Base-by-base conservation (phyloP, 768 basidiomycete genomes). In the Lanmaoa rubissima region DNA sequence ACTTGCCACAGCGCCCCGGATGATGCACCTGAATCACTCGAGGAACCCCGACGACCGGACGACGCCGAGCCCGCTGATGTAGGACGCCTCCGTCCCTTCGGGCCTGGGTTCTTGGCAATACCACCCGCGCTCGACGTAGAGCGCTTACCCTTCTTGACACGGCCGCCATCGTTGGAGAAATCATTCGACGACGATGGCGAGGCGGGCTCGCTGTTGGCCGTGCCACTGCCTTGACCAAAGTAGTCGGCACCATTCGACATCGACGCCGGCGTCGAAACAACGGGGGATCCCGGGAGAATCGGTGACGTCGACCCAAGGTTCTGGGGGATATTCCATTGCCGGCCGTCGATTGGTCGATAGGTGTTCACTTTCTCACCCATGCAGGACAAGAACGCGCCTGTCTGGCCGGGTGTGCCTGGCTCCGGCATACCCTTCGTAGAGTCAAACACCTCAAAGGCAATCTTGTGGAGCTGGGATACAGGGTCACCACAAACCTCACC, bases 351-450 rank as follows among this genome's bases (percentile, higher is more conserved):
- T 16, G 91, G 90, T 34, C 89, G 85, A 67, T 92, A 93, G 0
- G 92, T 92, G 68, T 93, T 94, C 53, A 95, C 92, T 70, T 93
- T 92, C 74, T 94, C 93, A 61, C 90, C 91, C 86, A 92, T 88
- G 75, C 93, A 94, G 10, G 89, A 90, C 60, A 94, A 71, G 81
- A 92, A 95, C 9, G 90, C 85, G 41, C 92, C 91, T 8, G 85
- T 87, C 36, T 78, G 69, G 19, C 92, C 92, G 1, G 90, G 88
- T 1, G 87, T 87, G 28, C 90, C 90, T 12, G 83, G 82, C 52
- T 92, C 88, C 4, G 89, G 86, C 70, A 83, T 77, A 46, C 79
- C 79, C 70, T 86, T 88, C 62, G 74, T 77, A 11, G 81, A 75
- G 65, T 93, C 92, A 61, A 84, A 92, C 16, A 95, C 90, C 75